A percentile compares a stretch with the other conserved stretches of the same genome.
Evolutionary conservation across 1,139 yeast species (phyloP).

Genomic region (Dujonia santamariae): DNA sequence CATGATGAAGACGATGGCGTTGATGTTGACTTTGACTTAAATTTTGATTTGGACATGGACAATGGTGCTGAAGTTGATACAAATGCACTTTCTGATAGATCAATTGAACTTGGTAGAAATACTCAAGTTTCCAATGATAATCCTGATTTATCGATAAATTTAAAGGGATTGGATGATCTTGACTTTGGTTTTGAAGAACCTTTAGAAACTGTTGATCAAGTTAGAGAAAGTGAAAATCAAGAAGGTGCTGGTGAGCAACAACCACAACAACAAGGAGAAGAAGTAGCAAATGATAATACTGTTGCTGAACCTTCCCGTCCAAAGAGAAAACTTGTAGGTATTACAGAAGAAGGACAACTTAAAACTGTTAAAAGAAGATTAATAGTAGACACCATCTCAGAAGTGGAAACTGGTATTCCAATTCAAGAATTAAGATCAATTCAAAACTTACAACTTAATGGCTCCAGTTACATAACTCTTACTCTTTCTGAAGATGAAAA

Average conservation of each 20-base stretch:
- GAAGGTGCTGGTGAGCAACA: background rate
- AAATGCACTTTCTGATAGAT: conserved; percentile 19
- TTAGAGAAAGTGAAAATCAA: background rate
- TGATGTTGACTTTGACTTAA: conserved; percentile 46
- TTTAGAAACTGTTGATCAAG: conserved; percentile 25
- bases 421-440: conserved; percentile 30
- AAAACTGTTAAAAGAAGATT: conserved; percentile 39
- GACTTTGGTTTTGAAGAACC: conserved; percentile 29
- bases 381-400: conserved; percentile 31
- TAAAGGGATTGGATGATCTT: conserved; percentile 15
- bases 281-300: conserved; percentile 10
- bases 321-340: conserved; percentile 28
- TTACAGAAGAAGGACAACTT: conserved; percentile 38
- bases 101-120: conserved; percentile 51
- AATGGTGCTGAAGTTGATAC: conserved; percentile 13
- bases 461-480: conserved; percentile 20
- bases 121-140: conserved; percentile 20
- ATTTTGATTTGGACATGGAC: conserved; percentile 45
- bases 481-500: conserved; percentile 32
- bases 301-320: conserved; percentile 13
- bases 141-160: conserved; percentile 32
- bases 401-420: conserved; percentile 34
- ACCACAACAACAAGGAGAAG: background rate
- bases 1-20: conserved; percentile 17
- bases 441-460: conserved; percentile 20